These are phyloP conservation scores for Cyberlindnera misumaiensis DNA, from an alignment of 805 yeast species.

Conservation along the genomic window DNA sequence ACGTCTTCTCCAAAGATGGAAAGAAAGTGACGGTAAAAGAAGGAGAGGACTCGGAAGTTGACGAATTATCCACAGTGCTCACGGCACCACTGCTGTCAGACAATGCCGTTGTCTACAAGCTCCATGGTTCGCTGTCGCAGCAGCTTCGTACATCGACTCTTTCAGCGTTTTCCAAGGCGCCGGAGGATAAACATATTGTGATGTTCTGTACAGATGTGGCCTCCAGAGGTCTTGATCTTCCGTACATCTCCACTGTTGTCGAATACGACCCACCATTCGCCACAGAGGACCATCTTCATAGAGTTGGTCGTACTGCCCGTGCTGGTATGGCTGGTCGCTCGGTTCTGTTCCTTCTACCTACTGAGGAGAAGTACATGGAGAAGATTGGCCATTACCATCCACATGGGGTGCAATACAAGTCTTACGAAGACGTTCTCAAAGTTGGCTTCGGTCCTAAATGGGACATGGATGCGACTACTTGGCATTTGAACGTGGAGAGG, in stretches of 20 bases:
- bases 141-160: slow-evolving; percentile 71
- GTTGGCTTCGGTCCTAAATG: slow-evolving; percentile 48
- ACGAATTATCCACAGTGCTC: slow-evolving; percentile 31
- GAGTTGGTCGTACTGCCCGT: slow-evolving; percentile 97
- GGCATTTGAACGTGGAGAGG: slow-evolving; percentile 88
- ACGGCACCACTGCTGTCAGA: slow-evolving; percentile 48
- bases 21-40: slow-evolving; percentile 28
- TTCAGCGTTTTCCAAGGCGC: slow-evolving; percentile 32
- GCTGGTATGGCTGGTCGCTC: slow-evolving; percentile 88
- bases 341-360: slow-evolving; percentile 75
- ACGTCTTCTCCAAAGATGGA: slow-evolving; percentile 61
- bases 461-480: slow-evolving; percentile 94
- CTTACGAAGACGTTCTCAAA: slow-evolving; percentile 40
- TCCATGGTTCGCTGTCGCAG: slow-evolving; percentile 91
- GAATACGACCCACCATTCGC: slow-evolving; percentile 96
- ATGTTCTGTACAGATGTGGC: slow-evolving; percentile 97
- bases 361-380: slow-evolving; percentile 81
- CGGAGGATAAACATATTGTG: slow-evolving; percentile 48
- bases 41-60: slow-evolving; percentile 26
- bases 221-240: slow-evolving; percentile 91
- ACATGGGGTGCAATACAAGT: slow-evolving; percentile 40
- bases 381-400: slow-evolving; percentile 53
- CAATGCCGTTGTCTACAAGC: slow-evolving; percentile 47
- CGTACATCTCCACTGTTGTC: slow-evolving; percentile 75
- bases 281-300: slow-evolving; percentile 89